Conservation (phyloP, 352 stramenopile species). For the Globisporangium yorkense region DNA sequence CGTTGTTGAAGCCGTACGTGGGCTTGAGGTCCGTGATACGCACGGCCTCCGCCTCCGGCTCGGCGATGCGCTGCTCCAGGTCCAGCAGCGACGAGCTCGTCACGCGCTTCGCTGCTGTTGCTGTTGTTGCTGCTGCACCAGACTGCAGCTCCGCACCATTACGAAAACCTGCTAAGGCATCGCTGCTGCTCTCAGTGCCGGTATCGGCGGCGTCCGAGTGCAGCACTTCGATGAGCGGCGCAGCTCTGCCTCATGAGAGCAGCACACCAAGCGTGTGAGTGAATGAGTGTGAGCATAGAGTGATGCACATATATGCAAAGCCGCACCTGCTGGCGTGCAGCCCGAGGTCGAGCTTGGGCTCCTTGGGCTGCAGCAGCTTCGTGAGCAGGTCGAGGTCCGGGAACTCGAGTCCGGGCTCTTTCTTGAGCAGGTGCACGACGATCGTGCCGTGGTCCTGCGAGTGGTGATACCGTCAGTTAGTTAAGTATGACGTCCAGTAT, state of each 20-base stretch:
- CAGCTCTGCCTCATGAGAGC: slow-evolving; percentile 17
- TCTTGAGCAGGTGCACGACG: slow-evolving; percentile 88
- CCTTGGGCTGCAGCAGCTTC: slow-evolving; percentile 80
- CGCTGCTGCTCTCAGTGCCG: neutral
- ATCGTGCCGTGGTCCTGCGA: slow-evolving; percentile 90
- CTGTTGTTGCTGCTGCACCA: no score
- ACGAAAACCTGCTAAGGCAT: no score
- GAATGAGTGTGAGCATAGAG: neutral
- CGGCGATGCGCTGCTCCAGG: slow-evolving; percentile 38
- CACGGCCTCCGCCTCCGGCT: slow-evolving; percentile 15
- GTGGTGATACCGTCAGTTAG: neutral
- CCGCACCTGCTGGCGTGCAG: slow-evolving; percentile 22
- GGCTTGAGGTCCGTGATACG: slow-evolving; percentile 43
- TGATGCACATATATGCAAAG: neutral
- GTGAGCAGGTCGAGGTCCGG: slow-evolving; percentile 92
- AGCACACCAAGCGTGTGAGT: neutral
- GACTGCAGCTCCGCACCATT: neutral
- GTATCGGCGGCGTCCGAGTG: slow-evolving; percentile 20
- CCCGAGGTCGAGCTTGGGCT: slow-evolving; percentile 31
- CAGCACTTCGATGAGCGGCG: slow-evolving; percentile 83
- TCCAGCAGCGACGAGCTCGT: slow-evolving; percentile 43
- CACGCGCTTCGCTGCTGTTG: neutral
- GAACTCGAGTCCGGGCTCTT: slow-evolving; percentile 83
- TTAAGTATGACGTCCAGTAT: neutral
- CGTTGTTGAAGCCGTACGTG: slow-evolving; percentile 93